Percentiles rank a stretch among this genome's conserved stretches.
These are phyloP conservation scores for Cladosporium oxysporum DNA, from an alignment of 2,329 filamentous ascomycete species.

Conservation along the genomic window DNA sequence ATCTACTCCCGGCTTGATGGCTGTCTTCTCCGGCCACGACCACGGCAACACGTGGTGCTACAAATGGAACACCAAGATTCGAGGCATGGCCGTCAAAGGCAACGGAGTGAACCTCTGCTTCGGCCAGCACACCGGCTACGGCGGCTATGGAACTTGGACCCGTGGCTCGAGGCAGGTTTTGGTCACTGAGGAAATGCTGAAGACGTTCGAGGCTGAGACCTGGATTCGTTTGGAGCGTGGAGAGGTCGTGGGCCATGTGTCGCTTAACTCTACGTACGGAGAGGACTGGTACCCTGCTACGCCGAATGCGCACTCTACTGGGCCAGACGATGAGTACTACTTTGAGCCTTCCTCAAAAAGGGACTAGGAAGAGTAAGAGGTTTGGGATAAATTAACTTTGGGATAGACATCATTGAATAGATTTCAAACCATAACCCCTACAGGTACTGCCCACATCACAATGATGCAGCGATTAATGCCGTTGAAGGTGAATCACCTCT, in stretches of 20 bases:
- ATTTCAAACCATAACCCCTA: not conserved
- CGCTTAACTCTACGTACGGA: slow-evolving; percentile 36
- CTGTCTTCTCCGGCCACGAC: slow-evolving; percentile 66
- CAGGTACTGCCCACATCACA: not conserved
- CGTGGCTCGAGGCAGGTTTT: slow-evolving; percentile 35
- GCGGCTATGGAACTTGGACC: slow-evolving; percentile 38
- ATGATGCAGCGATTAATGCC: not conserved
- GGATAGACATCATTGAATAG: not conserved
- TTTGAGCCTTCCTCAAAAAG: not conserved
- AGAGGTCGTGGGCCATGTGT: slow-evolving; percentile 32
- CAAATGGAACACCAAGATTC: slow-evolving; percentile 32
- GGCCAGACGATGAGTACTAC: slow-evolving; percentile 8
- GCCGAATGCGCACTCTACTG: not conserved
- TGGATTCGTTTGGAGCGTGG: slow-evolving; percentile 38
- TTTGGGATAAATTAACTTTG: not conserved
- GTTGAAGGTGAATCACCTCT: not conserved
- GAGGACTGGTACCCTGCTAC: slow-evolving; percentile 1
- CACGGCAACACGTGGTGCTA: slow-evolving; percentile 44
- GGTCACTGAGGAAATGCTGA: slow-evolving; percentile 28
- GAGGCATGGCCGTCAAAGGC: slow-evolving; percentile 33
- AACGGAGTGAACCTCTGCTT: slow-evolving; percentile 39
- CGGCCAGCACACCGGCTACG: slow-evolving; percentile 35
- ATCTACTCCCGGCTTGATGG: slow-evolving; percentile 57
- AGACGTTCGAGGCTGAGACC: slow-evolving; percentile 30
- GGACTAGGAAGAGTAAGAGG: not conserved